phyloP scores from a whole-genome alignment of 2,329 filamentous ascomycete genomes.

The Penicillium brasilianum region DNA sequence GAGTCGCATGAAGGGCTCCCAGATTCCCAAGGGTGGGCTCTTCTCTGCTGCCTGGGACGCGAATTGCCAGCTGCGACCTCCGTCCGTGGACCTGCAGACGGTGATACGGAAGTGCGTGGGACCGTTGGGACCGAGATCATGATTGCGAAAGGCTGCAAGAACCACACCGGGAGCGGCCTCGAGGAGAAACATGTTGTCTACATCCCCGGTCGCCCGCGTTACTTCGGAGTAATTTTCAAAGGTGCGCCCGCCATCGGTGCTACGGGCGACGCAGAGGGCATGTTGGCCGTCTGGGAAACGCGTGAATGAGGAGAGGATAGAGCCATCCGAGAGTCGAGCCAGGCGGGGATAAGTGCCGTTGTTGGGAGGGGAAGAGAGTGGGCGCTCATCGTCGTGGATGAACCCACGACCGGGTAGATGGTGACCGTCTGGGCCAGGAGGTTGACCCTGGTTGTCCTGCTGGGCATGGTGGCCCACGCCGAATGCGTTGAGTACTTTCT shows the following conservation, averaged over 20 bases:
- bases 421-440: conserved; percentile 7
- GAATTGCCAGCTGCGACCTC: conserved; percentile 51
- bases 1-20: conserved; percentile 58
- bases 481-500: conserved; percentile 40
- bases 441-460: conserved; percentile 14
- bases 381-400: conserved; percentile 42
- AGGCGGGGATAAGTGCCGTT: conserved; percentile 56
- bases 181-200: conserved; percentile 56
- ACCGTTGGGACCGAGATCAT: conserved; percentile 45
- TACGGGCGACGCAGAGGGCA: conserved; percentile 52
- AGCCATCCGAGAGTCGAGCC: conserved; percentile 51
- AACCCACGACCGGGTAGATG: conserved; percentile 29
- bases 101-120: conserved; percentile 56
- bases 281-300: conserved; percentile 45
- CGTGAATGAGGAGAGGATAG: conserved; percentile 55
- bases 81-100: conserved; percentile 54
- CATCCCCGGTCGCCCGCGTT: conserved; percentile 49
- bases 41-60: conserved; percentile 54
- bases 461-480: conserved; percentile 29
- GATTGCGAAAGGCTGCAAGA: conserved; percentile 57
- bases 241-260: conserved; percentile 49
- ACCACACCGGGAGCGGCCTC: conserved; percentile 45
- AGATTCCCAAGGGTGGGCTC: conserved; percentile 46
- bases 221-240: conserved; percentile 53
- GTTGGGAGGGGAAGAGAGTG: conserved; percentile 41